These are phyloP conservation scores for Chaetomium sp. DNA, from an alignment of 2,329 filamentous ascomycete species.

Conservation along the genomic window DNA sequence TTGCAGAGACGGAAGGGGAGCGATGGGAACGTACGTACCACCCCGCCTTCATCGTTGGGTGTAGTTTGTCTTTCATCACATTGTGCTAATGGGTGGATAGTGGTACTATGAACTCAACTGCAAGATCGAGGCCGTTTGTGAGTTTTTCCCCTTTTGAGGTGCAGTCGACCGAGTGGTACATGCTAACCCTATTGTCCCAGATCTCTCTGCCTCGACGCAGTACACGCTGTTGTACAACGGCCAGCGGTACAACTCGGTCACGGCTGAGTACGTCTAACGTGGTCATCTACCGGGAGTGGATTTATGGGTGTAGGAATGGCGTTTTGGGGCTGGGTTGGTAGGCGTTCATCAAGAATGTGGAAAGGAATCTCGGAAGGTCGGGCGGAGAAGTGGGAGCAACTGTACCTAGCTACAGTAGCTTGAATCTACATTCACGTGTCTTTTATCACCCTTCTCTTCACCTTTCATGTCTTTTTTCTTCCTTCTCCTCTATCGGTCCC, in stretches of 20 bases:
- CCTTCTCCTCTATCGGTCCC: too few species aligned
- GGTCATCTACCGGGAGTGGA: neutral
- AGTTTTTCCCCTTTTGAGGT: conserved; percentile 17
- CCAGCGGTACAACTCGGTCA: conserved; percentile 46
- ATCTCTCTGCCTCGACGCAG: conserved; percentile 46
- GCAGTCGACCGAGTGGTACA: neutral
- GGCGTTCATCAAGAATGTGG: neutral
- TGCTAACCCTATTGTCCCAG: conserved; percentile 20
- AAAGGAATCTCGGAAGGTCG: neutral
- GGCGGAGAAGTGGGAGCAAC: too few species aligned
- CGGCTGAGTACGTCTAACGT: conserved; percentile 46
- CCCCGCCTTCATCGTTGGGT: neutral
- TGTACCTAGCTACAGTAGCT: too few species aligned
- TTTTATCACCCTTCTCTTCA: too few species aligned
- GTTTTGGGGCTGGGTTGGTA: neutral
- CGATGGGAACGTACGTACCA: conserved; percentile 39
- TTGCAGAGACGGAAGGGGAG: conserved; percentile 40
- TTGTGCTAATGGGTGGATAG: conserved; percentile 14
- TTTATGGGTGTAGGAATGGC: neutral
- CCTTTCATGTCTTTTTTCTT: too few species aligned
- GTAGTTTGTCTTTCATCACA: neutral
- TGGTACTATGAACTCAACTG: conserved; percentile 46
- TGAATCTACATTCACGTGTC: too few species aligned
- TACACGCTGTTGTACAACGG: conserved; percentile 49
- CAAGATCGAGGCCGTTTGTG: conserved; percentile 46